Conservation (phyloP, 2,329 filamentous ascomycete genomes). For the Hymenoscyphus linearis region DNA sequence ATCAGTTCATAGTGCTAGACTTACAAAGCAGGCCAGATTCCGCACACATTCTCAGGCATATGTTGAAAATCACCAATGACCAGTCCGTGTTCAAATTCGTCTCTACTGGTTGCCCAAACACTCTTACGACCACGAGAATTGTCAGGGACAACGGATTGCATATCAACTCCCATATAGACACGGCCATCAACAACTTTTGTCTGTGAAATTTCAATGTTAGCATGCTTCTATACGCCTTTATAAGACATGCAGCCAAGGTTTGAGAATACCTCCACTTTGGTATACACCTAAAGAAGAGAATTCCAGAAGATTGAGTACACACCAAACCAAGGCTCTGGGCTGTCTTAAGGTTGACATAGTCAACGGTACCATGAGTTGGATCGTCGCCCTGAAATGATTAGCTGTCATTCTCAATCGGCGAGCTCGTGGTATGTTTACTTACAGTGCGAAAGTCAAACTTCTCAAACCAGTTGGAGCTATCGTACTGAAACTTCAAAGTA, state of each 20-base stretch:
- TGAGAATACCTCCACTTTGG: too few species aligned
- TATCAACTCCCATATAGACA: conserved; percentile 5
- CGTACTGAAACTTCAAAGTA: conserved; percentile 13
- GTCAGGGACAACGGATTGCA: neutral
- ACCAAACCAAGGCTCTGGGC: conserved; percentile 52
- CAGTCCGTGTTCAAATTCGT: conserved; percentile 2
- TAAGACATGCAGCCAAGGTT: too few species aligned
- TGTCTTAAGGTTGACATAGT: conserved; percentile 34
- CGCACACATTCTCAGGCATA: neutral
- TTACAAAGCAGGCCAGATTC: conserved; percentile 39
- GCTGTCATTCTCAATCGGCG: neutral
- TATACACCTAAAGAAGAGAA: neutral
- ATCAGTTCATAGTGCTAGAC: neutral
- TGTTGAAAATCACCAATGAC: conserved; percentile 8
- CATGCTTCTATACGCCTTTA: too few species aligned
- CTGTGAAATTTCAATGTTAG: too few species aligned
- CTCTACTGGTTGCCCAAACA: neutral
- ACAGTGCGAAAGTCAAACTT: conserved; percentile 19
- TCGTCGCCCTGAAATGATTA: conserved; percentile 14
- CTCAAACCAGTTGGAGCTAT: conserved; percentile 21
- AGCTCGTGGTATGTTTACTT: neutral
- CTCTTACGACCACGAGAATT: conserved; percentile 2
- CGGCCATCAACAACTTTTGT: neutral
- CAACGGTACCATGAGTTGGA: conserved; percentile 28
- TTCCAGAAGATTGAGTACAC: neutral